Evolutionary conservation across 441 rosid species (phyloP), one percentile per base, ranked within the genome.

Genomic region (Sinapis alba): DNA sequence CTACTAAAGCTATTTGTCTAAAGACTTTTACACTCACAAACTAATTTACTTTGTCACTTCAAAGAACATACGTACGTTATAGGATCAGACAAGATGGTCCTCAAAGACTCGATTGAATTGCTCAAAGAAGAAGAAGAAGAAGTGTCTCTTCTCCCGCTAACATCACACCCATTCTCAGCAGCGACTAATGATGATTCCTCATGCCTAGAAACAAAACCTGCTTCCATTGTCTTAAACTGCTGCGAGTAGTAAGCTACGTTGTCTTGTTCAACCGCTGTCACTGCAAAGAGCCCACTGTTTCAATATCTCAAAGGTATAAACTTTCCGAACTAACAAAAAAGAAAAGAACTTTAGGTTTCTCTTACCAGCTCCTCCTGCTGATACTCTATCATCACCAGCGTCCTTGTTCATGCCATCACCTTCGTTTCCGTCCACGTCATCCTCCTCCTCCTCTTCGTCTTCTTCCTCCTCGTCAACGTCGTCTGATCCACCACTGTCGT

Each of bases 61-160:
- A 7, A 75, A 36, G 45, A 23, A 79, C 94, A 86, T 85, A n/a
- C n/a, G n/a, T 38, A 95, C 98, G 90, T 86, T 27, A 80, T 79
- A 62, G 96, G 91, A 74, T 95, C 97, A 5, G 95, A 88, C 56
- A 95, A 83, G 79, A 95, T 89, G 62, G 85, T 79, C 83, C 92
- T 85, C 71, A 95, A 76, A 4, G 98, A 85, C 38, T 92, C 99
- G 36, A 96, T 86, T 0, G 96, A 86, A 62, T 65, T 69, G 75
- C 68, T 69, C 4, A 76, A 65, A 75, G 79, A 64, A 59, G 87
- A 72, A 50, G 87, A 72, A 50, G 78, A 74, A 5, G 88, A 78
- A 69, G 64, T 81, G 53, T 90, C 96, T 85, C 87, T 90, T 78
- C 93, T 86, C 54, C 97, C 97, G 21, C 90, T 90, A 75, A 86